These are phyloP conservation scores for Exophiala sp. DNA, from an alignment of 2,329 filamentous ascomycete genomes.

Conservation along the genomic window DNA sequence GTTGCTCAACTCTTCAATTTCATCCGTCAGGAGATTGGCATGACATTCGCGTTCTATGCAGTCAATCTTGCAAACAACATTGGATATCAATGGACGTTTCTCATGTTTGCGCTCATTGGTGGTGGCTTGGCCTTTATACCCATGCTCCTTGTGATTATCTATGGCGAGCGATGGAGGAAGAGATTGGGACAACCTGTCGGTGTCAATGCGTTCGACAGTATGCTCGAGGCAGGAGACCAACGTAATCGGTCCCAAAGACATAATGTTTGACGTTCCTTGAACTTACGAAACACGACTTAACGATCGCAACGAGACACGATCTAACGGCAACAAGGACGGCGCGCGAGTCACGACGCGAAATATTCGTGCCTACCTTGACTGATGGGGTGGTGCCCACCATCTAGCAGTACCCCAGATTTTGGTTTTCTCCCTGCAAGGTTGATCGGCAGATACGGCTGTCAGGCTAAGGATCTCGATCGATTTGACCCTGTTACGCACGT, in stretches of 20 bases:
- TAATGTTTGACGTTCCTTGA: no score
- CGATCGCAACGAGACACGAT: no score
- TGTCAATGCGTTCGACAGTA: constrained; percentile 10
- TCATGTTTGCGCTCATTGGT: constrained; percentile 23
- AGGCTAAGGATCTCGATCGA: not conserved
- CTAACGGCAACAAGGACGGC: no score
- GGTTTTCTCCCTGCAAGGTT: not conserved
- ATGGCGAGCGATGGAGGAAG: constrained; percentile 17
- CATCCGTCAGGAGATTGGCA: constrained; percentile 27
- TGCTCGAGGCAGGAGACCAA: not conserved
- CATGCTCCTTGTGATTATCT: constrained; percentile 22
- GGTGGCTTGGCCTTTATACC: constrained; percentile 23
- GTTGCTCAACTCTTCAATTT: constrained; percentile 29
- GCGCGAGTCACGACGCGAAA: no score
- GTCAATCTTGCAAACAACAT: constrained; percentile 22
- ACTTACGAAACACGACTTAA: not conserved
- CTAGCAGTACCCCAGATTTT: not conserved
- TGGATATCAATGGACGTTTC: constrained; percentile 24
- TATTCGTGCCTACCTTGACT: no score
- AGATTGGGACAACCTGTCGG: constrained; percentile 13
- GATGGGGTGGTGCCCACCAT: not conserved
- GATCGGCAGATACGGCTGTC: not conserved
- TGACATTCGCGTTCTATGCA: constrained; percentile 31
- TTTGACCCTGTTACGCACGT: not conserved
- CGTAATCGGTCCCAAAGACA: not conserved